Conservation (phyloP, 1,284 basidiomycete species). For the Schizophyllum commune region DNA sequence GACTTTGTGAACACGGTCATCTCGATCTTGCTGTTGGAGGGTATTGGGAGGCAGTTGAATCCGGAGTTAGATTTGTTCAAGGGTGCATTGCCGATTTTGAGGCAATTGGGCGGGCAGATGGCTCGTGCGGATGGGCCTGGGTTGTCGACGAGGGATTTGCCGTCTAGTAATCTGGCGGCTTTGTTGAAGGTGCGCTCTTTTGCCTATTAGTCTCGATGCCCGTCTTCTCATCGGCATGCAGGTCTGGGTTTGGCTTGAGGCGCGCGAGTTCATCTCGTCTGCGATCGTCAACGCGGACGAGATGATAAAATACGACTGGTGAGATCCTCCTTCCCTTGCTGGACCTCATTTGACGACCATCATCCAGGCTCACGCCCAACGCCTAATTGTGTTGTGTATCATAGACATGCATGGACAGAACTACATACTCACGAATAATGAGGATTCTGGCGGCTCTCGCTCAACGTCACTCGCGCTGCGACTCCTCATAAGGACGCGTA, state of each 20-base stretch:
- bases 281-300: slow-evolving; percentile 75
- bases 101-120: slow-evolving; percentile 86
- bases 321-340: slow-evolving; percentile 18
- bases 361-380: slow-evolving; percentile 8
- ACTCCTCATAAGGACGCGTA: too few relatives aligned
- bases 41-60: slow-evolving; percentile 92
- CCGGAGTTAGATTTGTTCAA: slow-evolving; percentile 91
- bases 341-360: neutral
- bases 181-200: slow-evolving; percentile 67
- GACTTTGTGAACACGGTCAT: slow-evolving; percentile 99
- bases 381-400: slow-evolving; percentile 1
- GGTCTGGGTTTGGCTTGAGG: slow-evolving; percentile 91
- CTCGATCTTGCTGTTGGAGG: slow-evolving; percentile 88
- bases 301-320: slow-evolving; percentile 72
- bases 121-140: slow-evolving; percentile 50
- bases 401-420: neutral
- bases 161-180: slow-evolving; percentile 67
- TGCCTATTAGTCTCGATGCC: neutral
- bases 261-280: slow-evolving; percentile 74
- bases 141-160: slow-evolving; percentile 51
- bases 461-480: neutral
- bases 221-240: slow-evolving; percentile 20
- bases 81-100: slow-evolving; percentile 83
- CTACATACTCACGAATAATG: neutral
- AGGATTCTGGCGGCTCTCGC: neutral